Conservation (phyloP, 2,329 filamentous ascomycete species). For the Nannizziopsis arthrosporioides region DNA sequence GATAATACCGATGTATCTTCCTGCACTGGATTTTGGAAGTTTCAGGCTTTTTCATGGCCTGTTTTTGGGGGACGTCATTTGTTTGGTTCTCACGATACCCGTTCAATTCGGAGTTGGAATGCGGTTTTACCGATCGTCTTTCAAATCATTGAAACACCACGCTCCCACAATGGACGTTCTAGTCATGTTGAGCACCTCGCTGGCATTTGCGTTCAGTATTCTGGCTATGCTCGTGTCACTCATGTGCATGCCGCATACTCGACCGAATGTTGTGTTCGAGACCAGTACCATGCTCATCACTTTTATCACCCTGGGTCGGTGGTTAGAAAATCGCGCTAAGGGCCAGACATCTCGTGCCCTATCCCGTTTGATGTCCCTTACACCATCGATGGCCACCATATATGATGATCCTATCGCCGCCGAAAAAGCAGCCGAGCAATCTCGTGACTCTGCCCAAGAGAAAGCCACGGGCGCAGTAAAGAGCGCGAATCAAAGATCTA, state of each 20-base stretch:
- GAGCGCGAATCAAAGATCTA: conserved; percentile 65
- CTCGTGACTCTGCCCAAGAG: conserved; percentile 35
- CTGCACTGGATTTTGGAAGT: conserved; percentile 63
- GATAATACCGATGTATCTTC: conserved; percentile 78
- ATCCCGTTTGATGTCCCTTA: conserved; percentile 86
- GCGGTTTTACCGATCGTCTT: conserved; percentile 89
- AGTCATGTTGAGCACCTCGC: conserved; percentile 83
- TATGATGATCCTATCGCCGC: conserved; percentile 90
- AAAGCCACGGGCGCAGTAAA: conserved; percentile 15
- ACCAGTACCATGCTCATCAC: conserved; percentile 98
- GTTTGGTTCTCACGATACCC: conserved; percentile 72
- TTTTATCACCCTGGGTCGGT: conserved; percentile 83
- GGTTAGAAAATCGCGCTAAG: conserved; percentile 86
- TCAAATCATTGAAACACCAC: conserved; percentile 77
- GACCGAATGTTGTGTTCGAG: conserved; percentile 85
- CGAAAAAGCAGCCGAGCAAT: conserved; percentile 75
- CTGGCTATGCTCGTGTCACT: conserved; percentile 77
- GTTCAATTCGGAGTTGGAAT: conserved; percentile 94
- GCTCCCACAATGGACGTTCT: conserved; percentile 97
- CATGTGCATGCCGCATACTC: conserved; percentile 58
- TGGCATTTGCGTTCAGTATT: conserved; percentile 91
- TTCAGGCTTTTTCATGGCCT: conserved; percentile 58
- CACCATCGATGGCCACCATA: conserved; percentile 93
- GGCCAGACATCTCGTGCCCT: conserved; percentile 91
- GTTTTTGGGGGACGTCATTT: conserved; percentile 78